Conservation (phyloP, 257 asterid genomes). For the Datura wrightii region DNA sequence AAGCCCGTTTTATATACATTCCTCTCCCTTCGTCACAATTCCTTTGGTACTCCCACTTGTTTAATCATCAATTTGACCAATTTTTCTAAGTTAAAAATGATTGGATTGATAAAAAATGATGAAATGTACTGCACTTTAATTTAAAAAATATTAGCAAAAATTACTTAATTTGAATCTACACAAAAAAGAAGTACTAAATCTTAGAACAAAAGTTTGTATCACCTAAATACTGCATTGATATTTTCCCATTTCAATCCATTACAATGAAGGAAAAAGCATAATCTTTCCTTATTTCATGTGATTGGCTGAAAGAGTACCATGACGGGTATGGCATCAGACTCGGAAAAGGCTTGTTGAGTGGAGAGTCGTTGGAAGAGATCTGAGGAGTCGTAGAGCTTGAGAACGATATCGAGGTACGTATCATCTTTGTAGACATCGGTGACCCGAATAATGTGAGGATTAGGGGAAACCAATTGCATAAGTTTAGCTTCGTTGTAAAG, state of each 20-base stretch:
- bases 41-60: neutral
- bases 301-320: conserved; percentile 50
- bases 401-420: conserved; percentile 57
- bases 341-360: conserved; percentile 46
- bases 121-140: neutral
- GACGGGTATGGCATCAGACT: conserved; percentile 62
- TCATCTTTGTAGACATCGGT: conserved; percentile 68
- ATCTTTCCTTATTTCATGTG: neutral
- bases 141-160: neutral
- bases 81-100: neutral
- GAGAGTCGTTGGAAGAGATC: conserved; percentile 60
- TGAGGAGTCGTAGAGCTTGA: conserved; percentile 61
- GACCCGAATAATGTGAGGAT: conserved; percentile 51
- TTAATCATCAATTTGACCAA: neutral
- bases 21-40: neutral
- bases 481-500: conserved; percentile 66
- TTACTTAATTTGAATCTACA: neutral
- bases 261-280: neutral
- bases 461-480: conserved; percentile 53
- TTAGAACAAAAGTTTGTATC: neutral
- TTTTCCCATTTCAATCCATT: neutral
- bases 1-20: neutral
- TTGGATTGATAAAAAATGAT: neutral
- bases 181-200: neutral
- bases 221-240: neutral